Evolutionary conservation across 2,329 filamentous ascomycete species (phyloP), one percentile per base, ranked within the genome.

Genomic region (Lizonia empirigonia): DNA sequence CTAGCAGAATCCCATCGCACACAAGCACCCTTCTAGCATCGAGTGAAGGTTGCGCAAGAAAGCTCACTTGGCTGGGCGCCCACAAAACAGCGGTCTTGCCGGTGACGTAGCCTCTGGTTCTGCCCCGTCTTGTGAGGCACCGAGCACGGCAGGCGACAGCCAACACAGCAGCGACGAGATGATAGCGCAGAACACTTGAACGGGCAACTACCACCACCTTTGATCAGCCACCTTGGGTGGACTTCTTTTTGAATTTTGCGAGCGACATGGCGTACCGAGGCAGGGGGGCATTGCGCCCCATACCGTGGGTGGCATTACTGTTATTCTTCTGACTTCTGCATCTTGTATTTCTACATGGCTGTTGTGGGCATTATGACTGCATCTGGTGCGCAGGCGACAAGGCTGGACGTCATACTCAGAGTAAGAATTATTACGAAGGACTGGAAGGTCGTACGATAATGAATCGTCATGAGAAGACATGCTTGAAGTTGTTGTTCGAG

Each of bases 271-370:
- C 38, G 33, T 41, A 44, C 15, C 7, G 42, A 37, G 33, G 20
- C 24, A 13, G 16, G 38, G n/a, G 42, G 23, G 33, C 30, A 34
- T 23, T 35, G 33, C 18, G 32, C 32, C 33, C 26, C 13, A 9
- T 9, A 23, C 19, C 29, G 37, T 33, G 49, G 44, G 37, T 34
- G 32, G 49, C 38, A 47, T 47, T 30, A 34, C 27, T 38, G 19
- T 52, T 44, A 44, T 58, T 55, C 33, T 56, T 60, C 38, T 47
- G 44, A 52, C 48, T 61, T 49, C 53, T 46, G 38, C 29, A 55
- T 50, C 49, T 30, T 68, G 63, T 68, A 67, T 64, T 26, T 63
- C 49, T 68, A 67, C 48, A 62, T 57, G 45, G 33, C 59, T 57
- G 39, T 45, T 38, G 44, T 29, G 41, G 34, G 44, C 50, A 53